Conservation (phyloP, 768 basidiomycete genomes). For the Pleurotus tuoliensis region DNA sequence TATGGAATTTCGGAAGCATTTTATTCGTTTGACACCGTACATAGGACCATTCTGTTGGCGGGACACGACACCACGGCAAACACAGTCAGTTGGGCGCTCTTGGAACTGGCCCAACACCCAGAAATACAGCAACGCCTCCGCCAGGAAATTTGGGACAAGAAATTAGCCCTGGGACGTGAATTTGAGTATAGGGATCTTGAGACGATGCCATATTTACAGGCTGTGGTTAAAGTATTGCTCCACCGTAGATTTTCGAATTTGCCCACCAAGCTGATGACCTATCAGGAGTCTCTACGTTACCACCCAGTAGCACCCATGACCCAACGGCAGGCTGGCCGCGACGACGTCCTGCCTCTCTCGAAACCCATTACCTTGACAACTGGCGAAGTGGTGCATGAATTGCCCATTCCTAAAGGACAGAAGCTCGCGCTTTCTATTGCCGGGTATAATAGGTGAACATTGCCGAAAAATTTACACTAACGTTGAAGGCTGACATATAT, state of each 20-base stretch:
- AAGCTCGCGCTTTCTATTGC: constrained; percentile 11
- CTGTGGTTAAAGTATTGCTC: constrained; percentile 25
- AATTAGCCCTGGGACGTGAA: constrained; percentile 7
- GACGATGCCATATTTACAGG: constrained; percentile 24
- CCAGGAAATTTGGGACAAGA: constrained; percentile 10
- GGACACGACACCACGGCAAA: constrained; percentile 17
- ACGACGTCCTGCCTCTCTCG: constrained; percentile 30
- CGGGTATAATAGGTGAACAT: constrained; percentile 27
- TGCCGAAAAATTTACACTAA: too few species aligned
- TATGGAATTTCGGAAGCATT: background rate
- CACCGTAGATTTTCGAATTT: too few species aligned
- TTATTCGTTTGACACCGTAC: too few species aligned
- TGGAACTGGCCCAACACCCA: constrained; percentile 14
- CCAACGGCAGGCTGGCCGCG: constrained; percentile 19
- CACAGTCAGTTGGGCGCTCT: constrained; percentile 10
- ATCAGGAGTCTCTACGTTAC: constrained; percentile 27
- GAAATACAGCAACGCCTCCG: constrained; percentile 13
- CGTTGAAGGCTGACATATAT: too few species aligned
- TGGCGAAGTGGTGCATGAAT: constrained; percentile 15
- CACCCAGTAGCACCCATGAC: constrained; percentile 27
- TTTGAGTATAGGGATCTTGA: constrained; percentile 27
- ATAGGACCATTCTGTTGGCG: constrained; percentile 11
- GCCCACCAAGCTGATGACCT: too few species aligned
- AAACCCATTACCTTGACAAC: constrained; percentile 20
- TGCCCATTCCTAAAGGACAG: constrained; percentile 18